Conservation (phyloP, 1,284 basidiomycete genomes). For the Phylloporus sp. region DNA sequence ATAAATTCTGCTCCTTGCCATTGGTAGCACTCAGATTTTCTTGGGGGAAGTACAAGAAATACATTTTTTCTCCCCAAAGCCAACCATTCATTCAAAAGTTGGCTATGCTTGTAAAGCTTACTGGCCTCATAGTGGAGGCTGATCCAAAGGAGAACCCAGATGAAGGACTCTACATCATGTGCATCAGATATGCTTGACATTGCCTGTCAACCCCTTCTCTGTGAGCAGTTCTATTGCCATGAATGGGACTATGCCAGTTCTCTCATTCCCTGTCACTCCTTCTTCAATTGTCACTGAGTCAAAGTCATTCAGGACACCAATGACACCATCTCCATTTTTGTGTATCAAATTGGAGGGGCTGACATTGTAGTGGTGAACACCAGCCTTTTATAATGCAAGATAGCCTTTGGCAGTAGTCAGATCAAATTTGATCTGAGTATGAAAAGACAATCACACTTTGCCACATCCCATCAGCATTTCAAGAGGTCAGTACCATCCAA, state of each 20-base stretch:
- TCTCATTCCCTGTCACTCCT: slow-evolving; percentile 10
- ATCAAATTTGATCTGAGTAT: too few species aligned
- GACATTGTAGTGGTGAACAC: too few species aligned
- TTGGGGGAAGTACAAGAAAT: background rate
- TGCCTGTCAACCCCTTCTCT: slow-evolving; percentile 16
- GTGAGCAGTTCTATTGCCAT: slow-evolving; percentile 38
- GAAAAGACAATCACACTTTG: slow-evolving; percentile 12
- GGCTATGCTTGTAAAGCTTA: background rate
- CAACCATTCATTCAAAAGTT: slow-evolving; percentile 12
- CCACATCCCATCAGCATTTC: slow-evolving; percentile 11
- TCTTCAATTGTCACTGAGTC: slow-evolving; percentile 33
- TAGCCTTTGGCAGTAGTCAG: too few species aligned
- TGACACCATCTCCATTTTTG: too few species aligned
- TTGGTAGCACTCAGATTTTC: too few species aligned
- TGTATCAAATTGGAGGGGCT: too few species aligned
- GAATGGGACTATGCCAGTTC: slow-evolving; percentile 42
- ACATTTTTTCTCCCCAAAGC: background rate
- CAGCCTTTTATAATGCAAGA: too few species aligned
- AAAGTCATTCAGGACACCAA: slow-evolving; percentile 37
- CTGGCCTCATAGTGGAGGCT: slow-evolving; percentile 15
- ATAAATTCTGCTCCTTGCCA: too few species aligned
- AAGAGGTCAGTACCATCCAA: slow-evolving; percentile 13
- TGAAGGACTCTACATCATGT: slow-evolving; percentile 44
- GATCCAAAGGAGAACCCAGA: slow-evolving; percentile 40
- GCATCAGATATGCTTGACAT: slow-evolving; percentile 35